These are phyloP conservation scores for Aspergillus indologenus DNA, from an alignment of 495 filamentous ascomycete genomes.

Conservation along the genomic window DNA sequence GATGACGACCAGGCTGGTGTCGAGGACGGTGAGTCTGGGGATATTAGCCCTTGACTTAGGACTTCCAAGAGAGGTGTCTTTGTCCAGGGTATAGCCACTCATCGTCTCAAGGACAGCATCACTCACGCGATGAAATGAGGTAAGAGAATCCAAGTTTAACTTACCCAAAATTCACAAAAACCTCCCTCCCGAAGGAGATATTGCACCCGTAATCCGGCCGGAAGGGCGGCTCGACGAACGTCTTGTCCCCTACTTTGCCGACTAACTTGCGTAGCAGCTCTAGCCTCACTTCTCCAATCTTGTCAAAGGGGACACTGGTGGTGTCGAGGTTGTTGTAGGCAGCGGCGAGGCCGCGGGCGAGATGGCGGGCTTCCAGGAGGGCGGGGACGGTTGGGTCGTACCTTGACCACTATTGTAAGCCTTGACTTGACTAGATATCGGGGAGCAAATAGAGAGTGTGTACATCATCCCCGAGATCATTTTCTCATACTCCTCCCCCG, in stretches of 20 bases:
- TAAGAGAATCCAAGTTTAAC: not conserved
- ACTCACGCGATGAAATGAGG: too few relatives aligned
- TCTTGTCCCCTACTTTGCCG: conserved; percentile 27
- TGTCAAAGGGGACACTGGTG: not conserved
- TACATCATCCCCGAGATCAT: conserved; percentile 50
- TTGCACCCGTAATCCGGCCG: conserved; percentile 54
- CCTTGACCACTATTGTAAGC: conserved; percentile 20
- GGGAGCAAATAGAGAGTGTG: not conserved
- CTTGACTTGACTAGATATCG: not conserved
- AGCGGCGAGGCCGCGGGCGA: conserved; percentile 34
- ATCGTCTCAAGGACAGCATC: too few relatives aligned
- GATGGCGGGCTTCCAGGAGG: conserved; percentile 38
- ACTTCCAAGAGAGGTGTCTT: too few relatives aligned
- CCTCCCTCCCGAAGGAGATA: conserved; percentile 42
- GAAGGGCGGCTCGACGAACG: conserved; percentile 49
- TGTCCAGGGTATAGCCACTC: too few relatives aligned
- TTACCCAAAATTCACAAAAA: conserved; percentile 50
- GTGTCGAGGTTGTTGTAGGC: conserved; percentile 40
- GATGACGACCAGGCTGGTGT: conserved; percentile 70
- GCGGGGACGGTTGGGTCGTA: conserved; percentile 39
- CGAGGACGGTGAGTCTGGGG: conserved; percentile 54
- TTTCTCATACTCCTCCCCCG: conserved; percentile 39
- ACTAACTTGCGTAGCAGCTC: conserved; percentile 11
- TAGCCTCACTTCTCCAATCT: not conserved
- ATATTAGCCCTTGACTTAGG: too few relatives aligned